Conservation (phyloP, 2,329 filamentous ascomycete species). For the Aspergillus tanneri region DNA sequence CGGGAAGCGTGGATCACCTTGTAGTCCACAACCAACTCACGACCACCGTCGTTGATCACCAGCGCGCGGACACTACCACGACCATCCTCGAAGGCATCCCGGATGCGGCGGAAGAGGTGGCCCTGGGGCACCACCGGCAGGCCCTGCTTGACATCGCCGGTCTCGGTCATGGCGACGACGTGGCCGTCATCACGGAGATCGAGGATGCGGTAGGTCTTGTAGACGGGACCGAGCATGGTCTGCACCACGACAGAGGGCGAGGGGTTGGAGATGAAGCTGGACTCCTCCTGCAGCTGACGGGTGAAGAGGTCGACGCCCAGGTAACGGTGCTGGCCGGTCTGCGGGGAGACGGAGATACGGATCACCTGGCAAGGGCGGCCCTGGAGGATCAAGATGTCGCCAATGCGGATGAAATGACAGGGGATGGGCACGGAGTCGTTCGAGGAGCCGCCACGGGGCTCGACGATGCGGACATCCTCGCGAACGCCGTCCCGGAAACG, state of each 20-base stretch:
- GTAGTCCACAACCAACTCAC: slow-evolving; percentile 97
- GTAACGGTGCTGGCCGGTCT: slow-evolving; percentile 99
- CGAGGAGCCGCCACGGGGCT: slow-evolving; percentile 50
- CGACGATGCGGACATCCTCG: slow-evolving; percentile 51
- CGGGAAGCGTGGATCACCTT: slow-evolving; percentile 87
- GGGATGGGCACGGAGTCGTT: slow-evolving; percentile 95
- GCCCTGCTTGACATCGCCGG: slow-evolving; percentile 95
- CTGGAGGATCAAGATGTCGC: slow-evolving; percentile 98
- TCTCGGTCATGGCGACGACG: slow-evolving; percentile 97
- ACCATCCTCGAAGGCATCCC: slow-evolving; percentile 82
- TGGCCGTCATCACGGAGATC: slow-evolving; percentile 83
- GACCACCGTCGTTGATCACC: slow-evolving; percentile 88
- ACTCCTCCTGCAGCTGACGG: slow-evolving; percentile 99
- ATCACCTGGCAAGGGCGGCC: slow-evolving; percentile 99
- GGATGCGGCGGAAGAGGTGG: slow-evolving; percentile 77
- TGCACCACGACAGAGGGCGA: slow-evolving; percentile 95
- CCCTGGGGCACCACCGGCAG: slow-evolving; percentile 94
- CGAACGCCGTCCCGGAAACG: slow-evolving; percentile 45
- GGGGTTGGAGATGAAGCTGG: slow-evolving; percentile 94
- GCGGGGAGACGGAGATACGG: slow-evolving; percentile 95
- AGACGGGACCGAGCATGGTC: slow-evolving; percentile 98
- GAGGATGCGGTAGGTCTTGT: slow-evolving; percentile 99
- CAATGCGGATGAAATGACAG: slow-evolving; percentile 98
- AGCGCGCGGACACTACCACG: slow-evolving; percentile 92
- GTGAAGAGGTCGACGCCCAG: slow-evolving; percentile 99